phyloP scores from a whole-genome alignment of 2,329 filamentous ascomycete genomes.

The Neopestalotiopsis clavispora region DNA sequence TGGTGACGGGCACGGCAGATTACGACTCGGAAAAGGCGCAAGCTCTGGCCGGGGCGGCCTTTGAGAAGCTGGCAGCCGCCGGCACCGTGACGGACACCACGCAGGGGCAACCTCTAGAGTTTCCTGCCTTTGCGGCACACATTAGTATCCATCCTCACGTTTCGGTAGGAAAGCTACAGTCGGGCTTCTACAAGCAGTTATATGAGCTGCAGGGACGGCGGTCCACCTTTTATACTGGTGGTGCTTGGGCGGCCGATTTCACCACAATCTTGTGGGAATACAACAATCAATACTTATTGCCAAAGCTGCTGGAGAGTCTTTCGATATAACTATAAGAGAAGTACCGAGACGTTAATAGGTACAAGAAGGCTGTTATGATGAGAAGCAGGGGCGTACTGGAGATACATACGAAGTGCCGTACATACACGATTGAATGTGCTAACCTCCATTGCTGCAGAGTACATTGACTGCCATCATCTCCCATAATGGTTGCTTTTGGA shows the following conservation, averaged over 20 bases:
- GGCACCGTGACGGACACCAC: background rate
- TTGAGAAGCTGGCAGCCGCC: conserved; percentile 26
- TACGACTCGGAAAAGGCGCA: conserved; percentile 29
- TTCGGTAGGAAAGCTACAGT: conserved; percentile 31
- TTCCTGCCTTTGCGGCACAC: conserved; percentile 36
- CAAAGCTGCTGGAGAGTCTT: conserved; percentile 28
- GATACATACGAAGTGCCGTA: no score
- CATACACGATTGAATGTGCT: background rate
- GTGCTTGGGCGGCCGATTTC: conserved; percentile 37
- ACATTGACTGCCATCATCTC: no score
- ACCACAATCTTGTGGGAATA: conserved; percentile 39
- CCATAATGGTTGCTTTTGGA: background rate
- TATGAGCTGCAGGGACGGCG: conserved; percentile 43
- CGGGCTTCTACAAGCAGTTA: conserved; percentile 40
- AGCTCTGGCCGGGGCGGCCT: conserved; percentile 26
- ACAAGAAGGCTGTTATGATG: no score
- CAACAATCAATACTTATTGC: conserved; percentile 34
- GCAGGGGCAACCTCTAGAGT: background rate
- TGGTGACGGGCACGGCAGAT: conserved; percentile 30
- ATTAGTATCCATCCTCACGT: conserved; percentile 38
- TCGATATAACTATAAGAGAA: background rate
- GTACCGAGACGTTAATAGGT: no score
- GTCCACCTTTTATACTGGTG: conserved; percentile 47
- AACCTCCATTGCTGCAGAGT: no score
- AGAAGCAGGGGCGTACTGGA: no score